Evolutionary conservation across 2,329 filamentous ascomycete species (phyloP).

Genomic region (Penicillium sp.): DNA sequence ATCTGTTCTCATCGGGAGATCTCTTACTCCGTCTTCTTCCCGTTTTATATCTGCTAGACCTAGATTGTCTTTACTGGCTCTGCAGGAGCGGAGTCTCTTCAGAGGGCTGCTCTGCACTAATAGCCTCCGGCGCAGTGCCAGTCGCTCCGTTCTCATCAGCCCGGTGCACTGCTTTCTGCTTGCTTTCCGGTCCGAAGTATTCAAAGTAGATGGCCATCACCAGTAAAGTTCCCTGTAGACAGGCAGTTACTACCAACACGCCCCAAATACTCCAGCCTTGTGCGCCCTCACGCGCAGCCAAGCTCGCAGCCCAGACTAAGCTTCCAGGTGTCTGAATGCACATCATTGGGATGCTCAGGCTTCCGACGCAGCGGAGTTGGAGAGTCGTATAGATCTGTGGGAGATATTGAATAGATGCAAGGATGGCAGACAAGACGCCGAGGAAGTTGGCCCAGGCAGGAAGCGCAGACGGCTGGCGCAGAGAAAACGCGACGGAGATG

Average conservation of each 20-base stretch:
- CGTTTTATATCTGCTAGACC: not conserved
- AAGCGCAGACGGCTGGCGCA: slow-evolving; percentile 60
- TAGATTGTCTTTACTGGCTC: slow-evolving; percentile 17
- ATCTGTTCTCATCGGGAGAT: not conserved
- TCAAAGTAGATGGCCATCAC: slow-evolving; percentile 73
- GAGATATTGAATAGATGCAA: slow-evolving; percentile 86
- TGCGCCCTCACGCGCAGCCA: slow-evolving; percentile 72
- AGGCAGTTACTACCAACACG: slow-evolving; percentile 79
- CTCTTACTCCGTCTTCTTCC: not conserved
- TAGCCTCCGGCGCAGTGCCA: slow-evolving; percentile 12
- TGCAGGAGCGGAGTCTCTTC: slow-evolving; percentile 37
- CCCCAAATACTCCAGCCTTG: slow-evolving; percentile 95
- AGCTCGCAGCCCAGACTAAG: slow-evolving; percentile 79
- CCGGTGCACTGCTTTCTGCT: slow-evolving; percentile 18
- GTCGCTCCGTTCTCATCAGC: slow-evolving; percentile 19
- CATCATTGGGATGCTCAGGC: slow-evolving; percentile 96
- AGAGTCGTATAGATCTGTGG: slow-evolving; percentile 95
- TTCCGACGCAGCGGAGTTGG: slow-evolving; percentile 76
- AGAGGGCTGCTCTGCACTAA: slow-evolving; percentile 23
- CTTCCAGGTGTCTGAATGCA: slow-evolving; percentile 93
- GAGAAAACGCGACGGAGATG: slow-evolving; percentile 61
- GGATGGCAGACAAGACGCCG: slow-evolving; percentile 69
- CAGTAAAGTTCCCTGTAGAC: slow-evolving; percentile 76
- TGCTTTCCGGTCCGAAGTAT: slow-evolving; percentile 46
- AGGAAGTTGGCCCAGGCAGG: slow-evolving; percentile 79